phyloP scores from a whole-genome alignment of 225 moss, liverwort and hornwort species.

The Antitrichia curtipendula region DNA sequence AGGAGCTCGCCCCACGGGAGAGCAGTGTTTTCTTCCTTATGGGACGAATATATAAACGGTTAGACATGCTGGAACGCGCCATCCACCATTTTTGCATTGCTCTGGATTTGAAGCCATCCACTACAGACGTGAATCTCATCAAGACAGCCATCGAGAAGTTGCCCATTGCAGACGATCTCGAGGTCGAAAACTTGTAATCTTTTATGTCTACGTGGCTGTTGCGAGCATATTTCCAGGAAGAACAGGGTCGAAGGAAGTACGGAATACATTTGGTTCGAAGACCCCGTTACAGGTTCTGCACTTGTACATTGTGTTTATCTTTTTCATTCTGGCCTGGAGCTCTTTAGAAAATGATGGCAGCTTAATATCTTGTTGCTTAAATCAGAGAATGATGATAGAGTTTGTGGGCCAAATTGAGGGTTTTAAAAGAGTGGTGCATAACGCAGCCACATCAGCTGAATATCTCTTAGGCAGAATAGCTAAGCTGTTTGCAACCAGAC shows the following conservation, averaged over 20 bases:
- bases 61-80: constrained; percentile 82
- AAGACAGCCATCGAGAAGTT: constrained; percentile 99
- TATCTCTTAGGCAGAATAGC: background rate
- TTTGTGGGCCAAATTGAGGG: background rate
- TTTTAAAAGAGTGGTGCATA: background rate
- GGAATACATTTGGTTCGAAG: background rate
- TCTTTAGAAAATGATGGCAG: background rate
- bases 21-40: constrained; percentile 95
- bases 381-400: background rate
- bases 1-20: constrained; percentile 91
- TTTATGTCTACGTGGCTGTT: background rate
- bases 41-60: constrained; percentile 86
- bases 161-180: constrained; percentile 91
- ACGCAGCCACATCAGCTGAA: background rate
- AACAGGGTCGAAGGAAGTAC: background rate
- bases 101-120: constrained; percentile 91
- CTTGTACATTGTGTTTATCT: constrained; percentile 24
- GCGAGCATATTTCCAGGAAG: background rate
- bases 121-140: constrained; percentile 92
- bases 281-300: constrained; percentile 16
- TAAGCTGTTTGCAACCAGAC: background rate
- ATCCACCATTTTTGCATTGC: constrained; percentile 95
- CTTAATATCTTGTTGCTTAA: background rate
- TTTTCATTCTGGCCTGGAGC: constrained; percentile 4
- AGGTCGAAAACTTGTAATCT: constrained; percentile 82